Evolutionary conservation across 2,329 filamentous ascomycete species (phyloP).

Genomic region (Sporothrix luriei): DNA sequence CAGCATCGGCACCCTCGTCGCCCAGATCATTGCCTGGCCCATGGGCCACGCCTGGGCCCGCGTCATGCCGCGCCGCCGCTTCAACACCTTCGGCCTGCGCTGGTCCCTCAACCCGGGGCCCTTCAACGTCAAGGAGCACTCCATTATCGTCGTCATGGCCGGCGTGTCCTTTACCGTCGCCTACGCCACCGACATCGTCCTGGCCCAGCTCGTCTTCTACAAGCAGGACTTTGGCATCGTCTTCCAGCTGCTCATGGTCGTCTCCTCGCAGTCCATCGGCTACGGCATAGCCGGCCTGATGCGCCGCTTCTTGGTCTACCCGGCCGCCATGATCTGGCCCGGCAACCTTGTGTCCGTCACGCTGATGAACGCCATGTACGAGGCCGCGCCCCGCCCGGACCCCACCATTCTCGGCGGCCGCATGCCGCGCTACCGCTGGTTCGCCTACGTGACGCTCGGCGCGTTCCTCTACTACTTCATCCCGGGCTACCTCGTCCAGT

Average conservation of each 20-base stretch:
- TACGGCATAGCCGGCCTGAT: conserved; percentile 71
- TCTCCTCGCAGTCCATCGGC: conserved; percentile 70
- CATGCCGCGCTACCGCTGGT: conserved; percentile 61
- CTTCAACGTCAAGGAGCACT: conserved; percentile 71
- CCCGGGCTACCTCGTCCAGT: conserved; percentile 54
- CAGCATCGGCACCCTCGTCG: conserved; percentile 61
- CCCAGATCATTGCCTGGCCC: conserved; percentile 66
- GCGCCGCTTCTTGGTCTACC: conserved; percentile 65
- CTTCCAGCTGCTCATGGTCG: conserved; percentile 67
- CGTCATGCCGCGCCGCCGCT: conserved; percentile 54
- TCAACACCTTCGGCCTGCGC: conserved; percentile 55
- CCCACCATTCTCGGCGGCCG: conserved; percentile 62
- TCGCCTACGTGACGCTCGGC: conserved; percentile 47
- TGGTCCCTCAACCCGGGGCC: conserved; percentile 68
- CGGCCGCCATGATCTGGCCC: conserved; percentile 76
- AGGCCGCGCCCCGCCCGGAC: conserved; percentile 55
- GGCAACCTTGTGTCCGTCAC: conserved; percentile 66
- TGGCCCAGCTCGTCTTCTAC: conserved; percentile 72
- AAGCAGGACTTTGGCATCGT: conserved; percentile 67
- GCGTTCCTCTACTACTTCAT: conserved; percentile 59
- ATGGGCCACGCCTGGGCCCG: conserved; percentile 64
- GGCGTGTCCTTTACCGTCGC: conserved; percentile 70
- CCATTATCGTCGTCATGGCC: conserved; percentile 70
- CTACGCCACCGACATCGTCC: conserved; percentile 73
- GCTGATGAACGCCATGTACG: conserved; percentile 73